Evolutionary conservation across 2,329 filamentous ascomycete species (phyloP).

Genomic region (Pseudonectria buxi): DNA sequence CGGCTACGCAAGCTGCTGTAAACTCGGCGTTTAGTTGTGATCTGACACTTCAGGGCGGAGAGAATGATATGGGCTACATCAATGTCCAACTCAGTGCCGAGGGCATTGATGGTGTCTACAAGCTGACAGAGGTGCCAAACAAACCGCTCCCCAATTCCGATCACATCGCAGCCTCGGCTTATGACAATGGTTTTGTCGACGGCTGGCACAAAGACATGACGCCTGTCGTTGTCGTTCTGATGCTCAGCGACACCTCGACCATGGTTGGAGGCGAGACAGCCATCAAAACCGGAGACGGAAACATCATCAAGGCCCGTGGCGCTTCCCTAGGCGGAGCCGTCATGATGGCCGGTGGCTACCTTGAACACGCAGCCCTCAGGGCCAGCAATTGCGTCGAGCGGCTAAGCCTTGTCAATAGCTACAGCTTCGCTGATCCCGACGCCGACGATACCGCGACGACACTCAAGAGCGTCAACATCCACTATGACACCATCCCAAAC

Average conservation of each 20-base stretch:
- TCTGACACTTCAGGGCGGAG: conserved; percentile 3
- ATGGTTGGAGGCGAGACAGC: too few species aligned
- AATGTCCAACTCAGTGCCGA: conserved; percentile 4
- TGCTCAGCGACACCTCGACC: too few species aligned
- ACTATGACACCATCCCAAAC: conserved; percentile 2
- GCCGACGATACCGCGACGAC: conserved; percentile 5
- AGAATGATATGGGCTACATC: conserved; percentile 5
- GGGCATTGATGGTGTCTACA: conserved; percentile 1
- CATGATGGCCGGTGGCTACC: conserved; percentile 5
- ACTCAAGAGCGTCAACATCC: conserved; percentile 2
- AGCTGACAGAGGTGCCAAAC: conserved; percentile 1
- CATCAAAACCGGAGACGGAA: conserved; percentile 1
- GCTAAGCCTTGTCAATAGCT: conserved; percentile 6
- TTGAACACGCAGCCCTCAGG: conserved; percentile 4
- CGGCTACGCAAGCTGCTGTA: conserved; percentile 5
- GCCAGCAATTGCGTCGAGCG: conserved; percentile 4
- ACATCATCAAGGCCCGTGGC: conserved; percentile 3
- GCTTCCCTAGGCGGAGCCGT: conserved; percentile 5
- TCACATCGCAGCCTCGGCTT: not conserved
- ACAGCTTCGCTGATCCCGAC: conserved; percentile 3
- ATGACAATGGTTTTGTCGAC: too few species aligned
- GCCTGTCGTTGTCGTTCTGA: too few species aligned
- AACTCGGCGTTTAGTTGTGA: conserved; percentile 1
- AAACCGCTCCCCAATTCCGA: conserved; percentile 15
- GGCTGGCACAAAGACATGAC: too few species aligned